Evolutionary conservation across 192 early-diverging fungal genomes (phyloP), one percentile per base, ranked within the genome.

Genomic region (Entophlyctis luteolus): DNA sequence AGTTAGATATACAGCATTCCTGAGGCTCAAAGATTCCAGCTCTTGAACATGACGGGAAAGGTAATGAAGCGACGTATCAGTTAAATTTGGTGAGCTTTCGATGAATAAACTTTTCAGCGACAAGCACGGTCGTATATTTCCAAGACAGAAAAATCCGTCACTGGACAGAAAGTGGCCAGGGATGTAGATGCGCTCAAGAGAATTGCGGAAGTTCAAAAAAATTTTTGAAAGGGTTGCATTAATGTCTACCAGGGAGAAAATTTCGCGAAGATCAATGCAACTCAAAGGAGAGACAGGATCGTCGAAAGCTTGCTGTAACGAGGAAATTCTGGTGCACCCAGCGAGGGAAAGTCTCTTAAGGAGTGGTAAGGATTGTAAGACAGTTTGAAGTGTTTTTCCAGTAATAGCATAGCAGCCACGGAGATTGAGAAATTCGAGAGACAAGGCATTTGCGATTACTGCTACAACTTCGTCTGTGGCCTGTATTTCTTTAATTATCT

Each of bases 181-280:
- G 10, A 65, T 65, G 20, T 65, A 65, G 1, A 65, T 14, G 32
- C 50, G 47, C 14, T 33, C 23, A 31, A 65, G 62, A 31, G 62
- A 33, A 18, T 6, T 8, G 10, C 48, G 45, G 48, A 20, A 65
- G 14, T 31, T 48, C 8, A 33, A 28, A n/a, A 65, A 65, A 32
- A 65, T 65, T 12, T 10, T 5, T 33, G 10, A 12, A 20, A 65
- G 62, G n/a, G 62, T 65, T 28, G 25, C 8, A 34, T 65, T 65
- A 31, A 65, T 50, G 29, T 65, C 62, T 8, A 65, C 62, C 0
- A 65, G 62, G n/a, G 62, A 65, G 46, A 65, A 65, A 3, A 65
- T 65, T 4, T 16, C 28, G n/a, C 62, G 62, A 45, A 65, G n/a
- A 65, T 65, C 62, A 33, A 65, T 65, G 5, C 47, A 65, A 28